A percentile compares a stretch with the other conserved stretches of the same genome.
phyloP scores from a whole-genome alignment of 768 basidiomycete genomes.

The Leccinum barrowsii region DNA sequence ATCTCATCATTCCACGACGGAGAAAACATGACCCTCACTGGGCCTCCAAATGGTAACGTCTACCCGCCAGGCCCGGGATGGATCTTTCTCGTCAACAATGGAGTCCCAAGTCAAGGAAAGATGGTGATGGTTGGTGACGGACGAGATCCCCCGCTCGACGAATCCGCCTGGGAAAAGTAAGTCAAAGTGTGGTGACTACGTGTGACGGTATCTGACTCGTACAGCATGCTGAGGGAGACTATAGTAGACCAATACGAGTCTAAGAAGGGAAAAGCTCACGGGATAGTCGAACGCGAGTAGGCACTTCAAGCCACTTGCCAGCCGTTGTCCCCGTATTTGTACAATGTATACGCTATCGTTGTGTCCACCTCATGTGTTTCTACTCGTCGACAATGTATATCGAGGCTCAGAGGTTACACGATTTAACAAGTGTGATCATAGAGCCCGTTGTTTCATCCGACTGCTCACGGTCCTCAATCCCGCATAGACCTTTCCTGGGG shows the following conservation, averaged over 20 bases:
- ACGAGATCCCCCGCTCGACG: constrained; percentile 53
- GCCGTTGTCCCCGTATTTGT: neutral
- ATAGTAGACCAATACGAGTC: constrained; percentile 47
- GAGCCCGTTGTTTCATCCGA: constrained; percentile 87
- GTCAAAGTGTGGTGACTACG: constrained; percentile 17
- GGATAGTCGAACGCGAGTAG: constrained; percentile 10
- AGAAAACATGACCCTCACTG: constrained; percentile 51
- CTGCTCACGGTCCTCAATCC: constrained; percentile 88
- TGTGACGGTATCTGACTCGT: neutral
- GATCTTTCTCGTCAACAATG: constrained; percentile 63
- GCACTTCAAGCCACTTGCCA: neutral
- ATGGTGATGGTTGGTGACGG: constrained; percentile 72
- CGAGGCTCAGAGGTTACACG: constrained; percentile 5
- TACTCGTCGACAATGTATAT: constrained; percentile 10
- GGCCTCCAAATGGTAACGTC: constrained; percentile 59
- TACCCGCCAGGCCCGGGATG: constrained; percentile 84
- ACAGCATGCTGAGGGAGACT: constrained; percentile 49
- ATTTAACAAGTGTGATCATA: constrained; percentile 40
- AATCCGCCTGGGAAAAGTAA: constrained; percentile 56
- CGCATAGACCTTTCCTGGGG: constrained; percentile 92
- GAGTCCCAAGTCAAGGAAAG: constrained; percentile 59
- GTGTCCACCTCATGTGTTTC: constrained; percentile 3
- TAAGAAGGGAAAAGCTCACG: constrained; percentile 28
- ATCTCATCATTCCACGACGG: constrained; percentile 40
- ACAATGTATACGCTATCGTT: neutral